These are phyloP conservation scores for slime mould (Dictyostelium discoideum) DNA, from an alignment of 78 protist species.

Conservation along the genomic window dicty_2.7 NC_007091.3:1116001-1116500, in stretches of 20 bases:
- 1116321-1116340: neutral
- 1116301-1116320: neutral
- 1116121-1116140: neutral
- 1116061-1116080: neutral
- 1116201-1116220: neutral
- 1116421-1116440: neutral
- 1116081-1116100: neutral
- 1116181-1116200: neutral
- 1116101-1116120: neutral
- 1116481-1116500: neutral
- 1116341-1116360: neutral
- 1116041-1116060: neutral
- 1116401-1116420: conserved; percentile 24
- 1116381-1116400: neutral
- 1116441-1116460: neutral
- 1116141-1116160: neutral
- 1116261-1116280: neutral
- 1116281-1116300: neutral
- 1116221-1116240: neutral
- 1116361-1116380: neutral
- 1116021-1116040: neutral
- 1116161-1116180: neutral
- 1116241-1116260: neutral
- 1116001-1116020: neutral
- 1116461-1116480: neutral